These are phyloP conservation scores for Leccinum huronense DNA, from an alignment of 1,284 basidiomycete species.

Conservation along the genomic window DNA sequence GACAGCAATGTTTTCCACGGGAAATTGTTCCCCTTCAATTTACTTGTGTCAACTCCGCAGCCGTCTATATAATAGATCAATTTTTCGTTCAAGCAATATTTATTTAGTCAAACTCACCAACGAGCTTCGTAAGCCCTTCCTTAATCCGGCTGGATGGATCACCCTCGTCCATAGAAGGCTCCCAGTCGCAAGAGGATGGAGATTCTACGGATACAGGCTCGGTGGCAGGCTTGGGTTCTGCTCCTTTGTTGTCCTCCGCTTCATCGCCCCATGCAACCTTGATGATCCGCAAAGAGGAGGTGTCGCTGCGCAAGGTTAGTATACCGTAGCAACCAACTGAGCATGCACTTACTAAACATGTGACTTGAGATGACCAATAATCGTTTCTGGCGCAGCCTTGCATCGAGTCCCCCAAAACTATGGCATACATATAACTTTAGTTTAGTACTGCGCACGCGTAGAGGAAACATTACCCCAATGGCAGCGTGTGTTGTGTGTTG, in stretches of 20 bases:
- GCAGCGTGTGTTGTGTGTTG: not conserved
- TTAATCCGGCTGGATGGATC: not conserved
- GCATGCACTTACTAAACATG: not conserved
- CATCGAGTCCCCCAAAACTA: not conserved
- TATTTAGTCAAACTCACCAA: not conserved
- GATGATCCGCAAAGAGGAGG: not conserved
- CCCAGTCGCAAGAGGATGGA: too few species aligned
- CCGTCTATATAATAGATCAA: not conserved
- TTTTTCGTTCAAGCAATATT: too few species aligned
- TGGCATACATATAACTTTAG: too few species aligned
- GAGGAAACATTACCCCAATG: not conserved
- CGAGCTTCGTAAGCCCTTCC: not conserved
- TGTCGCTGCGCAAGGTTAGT: not conserved
- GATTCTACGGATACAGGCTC: too few species aligned
- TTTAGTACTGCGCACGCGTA: too few species aligned
- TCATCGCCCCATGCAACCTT: too few species aligned
- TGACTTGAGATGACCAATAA: not conserved
- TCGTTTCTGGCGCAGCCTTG: not conserved
- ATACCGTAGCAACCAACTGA: not conserved
- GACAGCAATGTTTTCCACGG: not conserved
- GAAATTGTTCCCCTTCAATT: not conserved
- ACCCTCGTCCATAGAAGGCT: not conserved
- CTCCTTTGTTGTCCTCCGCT: too few species aligned
- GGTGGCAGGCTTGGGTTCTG: too few species aligned
- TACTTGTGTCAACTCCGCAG: not conserved